Percentiles rank a stretch among this genome's conserved stretches.
Evolutionary conservation across 345 rosid species (phyloP).

Genomic region (Hevea brasiliensis): DNA sequence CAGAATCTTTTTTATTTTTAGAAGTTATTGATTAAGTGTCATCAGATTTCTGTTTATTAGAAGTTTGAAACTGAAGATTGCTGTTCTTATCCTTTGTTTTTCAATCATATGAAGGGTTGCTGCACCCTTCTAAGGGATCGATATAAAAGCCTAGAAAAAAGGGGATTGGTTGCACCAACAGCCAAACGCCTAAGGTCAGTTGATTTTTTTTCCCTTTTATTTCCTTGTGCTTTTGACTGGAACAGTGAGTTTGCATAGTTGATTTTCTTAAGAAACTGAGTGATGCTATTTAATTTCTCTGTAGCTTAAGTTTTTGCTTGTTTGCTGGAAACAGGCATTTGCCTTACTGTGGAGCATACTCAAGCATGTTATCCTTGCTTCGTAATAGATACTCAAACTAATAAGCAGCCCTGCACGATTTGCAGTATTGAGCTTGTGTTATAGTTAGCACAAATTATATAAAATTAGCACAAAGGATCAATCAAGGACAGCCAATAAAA

Average conservation of each 20-base stretch:
- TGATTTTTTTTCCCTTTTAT: neutral
- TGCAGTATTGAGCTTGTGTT: too few species aligned
- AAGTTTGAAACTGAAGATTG: neutral
- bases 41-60: neutral
- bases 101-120: conserved; percentile 59
- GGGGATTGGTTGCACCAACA: conserved; percentile 76
- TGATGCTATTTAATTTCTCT: neutral
- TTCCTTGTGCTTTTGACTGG: neutral
- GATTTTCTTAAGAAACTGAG: neutral
- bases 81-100: neutral
- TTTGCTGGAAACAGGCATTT: neutral
- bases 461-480: too few species aligned
- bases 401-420: too few species aligned
- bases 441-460: too few species aligned
- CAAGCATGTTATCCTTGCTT: neutral
- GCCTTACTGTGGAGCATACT: neutral
- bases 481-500: too few species aligned
- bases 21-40: conserved; percentile 9
- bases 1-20: neutral
- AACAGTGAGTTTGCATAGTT: neutral
- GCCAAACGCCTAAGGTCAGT: conserved; percentile 62
- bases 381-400: neutral
- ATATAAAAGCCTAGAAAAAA: conserved; percentile 84
- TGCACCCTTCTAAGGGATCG: conserved; percentile 83
- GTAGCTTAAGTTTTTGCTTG: neutral